These are phyloP conservation scores for Articulospora tetracladia DNA, from an alignment of 495 filamentous ascomycete species.

Conservation along the genomic window DNA sequence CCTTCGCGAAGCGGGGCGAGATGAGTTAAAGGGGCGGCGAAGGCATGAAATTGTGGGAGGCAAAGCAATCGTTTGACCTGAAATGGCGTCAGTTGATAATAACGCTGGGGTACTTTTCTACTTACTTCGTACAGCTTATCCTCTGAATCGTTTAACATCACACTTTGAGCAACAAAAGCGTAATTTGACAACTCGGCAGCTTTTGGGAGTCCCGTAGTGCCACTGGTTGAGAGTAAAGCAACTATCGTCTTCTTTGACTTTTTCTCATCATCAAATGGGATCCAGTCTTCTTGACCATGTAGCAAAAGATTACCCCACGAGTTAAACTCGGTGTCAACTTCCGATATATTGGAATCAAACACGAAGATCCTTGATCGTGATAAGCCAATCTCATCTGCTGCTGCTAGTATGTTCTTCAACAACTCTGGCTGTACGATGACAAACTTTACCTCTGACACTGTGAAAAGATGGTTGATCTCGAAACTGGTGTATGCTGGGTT, in stretches of 20 bases:
- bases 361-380: conserved; percentile 33
- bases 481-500: conserved; percentile 53
- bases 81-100: neutral
- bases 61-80: conserved; percentile 32
- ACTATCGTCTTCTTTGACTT: conserved; percentile 10
- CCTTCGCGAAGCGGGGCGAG: conserved; percentile 44
- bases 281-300: conserved; percentile 45
- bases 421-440: conserved; percentile 45
- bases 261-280: conserved; percentile 37
- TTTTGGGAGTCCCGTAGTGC: conserved; percentile 23
- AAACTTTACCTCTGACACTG: conserved; percentile 31
- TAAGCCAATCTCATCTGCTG: conserved; percentile 17
- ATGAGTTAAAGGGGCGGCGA: conserved; percentile 42
- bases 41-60: conserved; percentile 58
- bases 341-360: conserved; percentile 24
- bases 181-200: conserved; percentile 18
- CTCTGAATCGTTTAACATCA: conserved; percentile 17
- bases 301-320: conserved; percentile 40
- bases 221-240: conserved; percentile 16
- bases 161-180: conserved; percentile 14
- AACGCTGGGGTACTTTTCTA: neutral
- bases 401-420: conserved; percentile 30
- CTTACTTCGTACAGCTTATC: conserved; percentile 5
- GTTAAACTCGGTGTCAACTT: conserved; percentile 15
- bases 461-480: conserved; percentile 38